These are phyloP conservation scores for Saccharomycopsis vini DNA, from an alignment of 805 yeast genomes.

Conservation along the genomic window DNA sequence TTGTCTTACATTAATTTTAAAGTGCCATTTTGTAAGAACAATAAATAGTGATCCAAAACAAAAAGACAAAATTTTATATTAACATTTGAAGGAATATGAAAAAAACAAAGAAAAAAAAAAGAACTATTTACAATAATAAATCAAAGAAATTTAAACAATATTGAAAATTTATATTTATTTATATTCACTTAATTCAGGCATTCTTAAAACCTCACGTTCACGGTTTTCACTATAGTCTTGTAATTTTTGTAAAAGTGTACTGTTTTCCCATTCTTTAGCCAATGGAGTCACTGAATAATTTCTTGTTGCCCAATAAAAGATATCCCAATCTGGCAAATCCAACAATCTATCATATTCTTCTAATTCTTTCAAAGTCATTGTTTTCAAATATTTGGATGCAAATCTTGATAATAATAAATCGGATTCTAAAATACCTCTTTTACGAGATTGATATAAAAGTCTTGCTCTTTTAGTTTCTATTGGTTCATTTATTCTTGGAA, in stretches of 20 bases:
- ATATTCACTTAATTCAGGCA: slow-evolving; percentile 58
- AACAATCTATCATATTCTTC: slow-evolving; percentile 78
- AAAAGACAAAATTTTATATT: no score
- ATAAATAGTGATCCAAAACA: no score
- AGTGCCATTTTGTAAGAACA: no score
- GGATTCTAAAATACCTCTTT: slow-evolving; percentile 91
- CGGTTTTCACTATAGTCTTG: slow-evolving; percentile 70
- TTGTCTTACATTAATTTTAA: no score
- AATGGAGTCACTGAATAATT: slow-evolving; percentile 75
- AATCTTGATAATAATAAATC: slow-evolving; percentile 79
- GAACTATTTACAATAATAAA: no score
- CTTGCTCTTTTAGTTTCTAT: slow-evolving; percentile 76
- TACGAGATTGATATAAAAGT: slow-evolving; percentile 81
- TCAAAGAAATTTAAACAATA: no score
- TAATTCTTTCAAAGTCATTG: slow-evolving; percentile 54
- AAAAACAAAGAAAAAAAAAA: background rate
- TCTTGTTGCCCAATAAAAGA: slow-evolving; percentile 93
- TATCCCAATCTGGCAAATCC: slow-evolving; percentile 98
- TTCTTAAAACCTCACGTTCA: slow-evolving; percentile 65
- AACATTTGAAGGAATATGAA: no score
- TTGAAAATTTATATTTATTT: no score
- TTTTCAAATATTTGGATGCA: slow-evolving; percentile 62
- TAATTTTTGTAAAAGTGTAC: slow-evolving; percentile 51
- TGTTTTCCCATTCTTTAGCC: slow-evolving; percentile 77
- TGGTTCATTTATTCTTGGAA: slow-evolving; percentile 66